Base-by-base conservation (phyloP, 805 yeast genomes). In the Osmozyma mogii region DNA sequence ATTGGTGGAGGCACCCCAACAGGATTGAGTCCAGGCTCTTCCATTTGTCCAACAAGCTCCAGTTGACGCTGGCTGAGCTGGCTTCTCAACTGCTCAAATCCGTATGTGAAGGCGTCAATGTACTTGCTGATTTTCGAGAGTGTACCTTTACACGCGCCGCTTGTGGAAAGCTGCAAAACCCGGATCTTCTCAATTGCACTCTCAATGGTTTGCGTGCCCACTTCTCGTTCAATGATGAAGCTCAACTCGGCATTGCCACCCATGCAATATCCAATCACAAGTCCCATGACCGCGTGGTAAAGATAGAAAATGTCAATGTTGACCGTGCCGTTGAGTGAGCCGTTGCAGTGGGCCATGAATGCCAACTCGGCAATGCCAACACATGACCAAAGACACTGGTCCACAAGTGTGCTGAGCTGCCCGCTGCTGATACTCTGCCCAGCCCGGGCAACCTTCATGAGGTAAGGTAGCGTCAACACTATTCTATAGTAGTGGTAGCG, bases 251-350 rank as follows among this genome's bases (percentile, higher is more conserved):
- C n/a, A n/a, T n/a, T n/a, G n/a, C n/a, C n/a, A n/a, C n/a, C n/a
- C n/a, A n/a, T n/a, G n/a, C n/a, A n/a, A 32, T 58, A 61, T n/a
- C 66, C 54, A 26, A 65, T 38, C 3, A 68, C 56, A 15, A 66
- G 43, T 0, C 58, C 58, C 56, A 68, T 52, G 1, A 58, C 55
- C 1, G 70, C 61, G 35, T 58, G 56, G 37, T 68, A 68, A 5
- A 61, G 65, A 40, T 56, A 54, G 41, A 64, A 63, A 22, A 65
- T 58, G 36, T 68, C 74, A 21, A 54, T 51, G 20, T 63, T 60
- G n/a, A 64, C 26, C 1, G 68, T 62, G n/a, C 72, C 72, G 41
- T 58, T 60, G 40, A 61, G 52, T 29, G 61, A 50, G 4, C 63
- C 67, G 29, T 56, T 55, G 7, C 50, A 42, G 19, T 52, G 48